Evolutionary conservation across 2,329 filamentous ascomycete genomes (phyloP).

Genomic region (Colletotrichum spaethianum): DNA sequence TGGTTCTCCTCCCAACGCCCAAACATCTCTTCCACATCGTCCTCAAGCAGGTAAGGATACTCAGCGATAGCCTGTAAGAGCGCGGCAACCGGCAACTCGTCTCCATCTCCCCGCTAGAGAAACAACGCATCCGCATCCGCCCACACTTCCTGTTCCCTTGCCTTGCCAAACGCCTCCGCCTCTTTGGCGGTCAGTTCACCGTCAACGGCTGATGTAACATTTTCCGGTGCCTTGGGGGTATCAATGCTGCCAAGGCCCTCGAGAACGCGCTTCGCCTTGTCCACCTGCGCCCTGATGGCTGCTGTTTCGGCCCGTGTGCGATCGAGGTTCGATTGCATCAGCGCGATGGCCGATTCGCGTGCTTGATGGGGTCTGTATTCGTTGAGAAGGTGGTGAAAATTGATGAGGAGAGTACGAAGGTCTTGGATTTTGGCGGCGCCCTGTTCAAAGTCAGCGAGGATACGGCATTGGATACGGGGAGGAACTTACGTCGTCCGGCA

Average conservation of each 20-base stretch:
- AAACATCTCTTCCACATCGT: background rate
- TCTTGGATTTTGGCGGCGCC: constrained; percentile 82
- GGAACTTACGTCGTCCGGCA: constrained; percentile 68
- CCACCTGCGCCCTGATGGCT: constrained; percentile 75
- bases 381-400: constrained; percentile 94
- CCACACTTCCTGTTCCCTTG: constrained; percentile 55
- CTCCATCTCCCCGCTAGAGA: constrained; percentile 44
- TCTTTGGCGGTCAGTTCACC: constrained; percentile 19
- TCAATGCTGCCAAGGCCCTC: constrained; percentile 74
- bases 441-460: constrained; percentile 48
- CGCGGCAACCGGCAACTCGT: background rate
- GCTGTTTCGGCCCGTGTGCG: constrained; percentile 80
- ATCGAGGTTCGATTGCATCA: constrained; percentile 90
- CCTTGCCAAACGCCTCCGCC: background rate
- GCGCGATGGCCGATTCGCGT: constrained; percentile 85
- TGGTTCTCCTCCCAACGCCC: background rate
- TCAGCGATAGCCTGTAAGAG: too few species aligned
- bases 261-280: constrained; percentile 81
- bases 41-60: background rate
- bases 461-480: background rate
- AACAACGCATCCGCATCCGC: constrained; percentile 58
- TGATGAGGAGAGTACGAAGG: constrained; percentile 86
- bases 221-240: constrained; percentile 43
- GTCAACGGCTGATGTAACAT: background rate
- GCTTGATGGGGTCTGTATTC: constrained; percentile 95